Base-by-base conservation (phyloP, 129 eudicot species). In the Flaveria bidentis region DNA sequence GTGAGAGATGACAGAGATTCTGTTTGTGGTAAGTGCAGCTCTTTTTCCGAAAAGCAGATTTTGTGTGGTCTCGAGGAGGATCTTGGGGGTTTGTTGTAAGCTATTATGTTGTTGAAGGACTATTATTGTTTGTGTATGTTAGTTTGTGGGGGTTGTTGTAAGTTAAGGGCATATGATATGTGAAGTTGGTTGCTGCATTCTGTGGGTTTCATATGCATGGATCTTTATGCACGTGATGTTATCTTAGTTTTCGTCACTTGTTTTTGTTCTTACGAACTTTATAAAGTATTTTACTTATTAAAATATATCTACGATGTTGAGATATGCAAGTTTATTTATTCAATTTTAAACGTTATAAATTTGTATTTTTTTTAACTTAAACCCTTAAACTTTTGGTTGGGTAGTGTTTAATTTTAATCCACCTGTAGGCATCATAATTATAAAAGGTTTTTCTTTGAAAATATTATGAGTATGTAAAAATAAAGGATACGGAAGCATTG, bases 51-150 rank as follows among this genome's bases (percentile, higher is more conserved):
- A 82, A 82, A 65, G 82, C 56, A 73, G 84, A 80, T 80, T 73
- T 80, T 73, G 84, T 81, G 68, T 62, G 55, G 85, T 65, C 79
- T 82, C 79, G 71, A 72, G 82, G 82, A 63, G 85, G 82, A 80
- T 80, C 70, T 69, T 67, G 78, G 81, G 78, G 33, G 33, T 63
- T 62, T 76, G 76, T 4, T 71, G 74, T 76, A 76, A 62, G 28
- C n/a, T 82, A 55, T 41, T 72, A 1, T 15, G 30, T 71, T 72
- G 58, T 82, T 17, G 6, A 77, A 73, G 82, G 85, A 14, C 9
- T 14, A 72, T 71, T 82, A 2, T 26, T 64, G 73, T 39, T 36
- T 51, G 45, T 41, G 73, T 65, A 44, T 80, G 60, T 45, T 67
- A 20, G 6, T 11, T 15, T 18, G 0, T 65, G 74, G 33, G 25